phyloP scores from a whole-genome alignment of 2,329 filamentous ascomycete genomes.

The Xylariaceae sp. region DNA sequence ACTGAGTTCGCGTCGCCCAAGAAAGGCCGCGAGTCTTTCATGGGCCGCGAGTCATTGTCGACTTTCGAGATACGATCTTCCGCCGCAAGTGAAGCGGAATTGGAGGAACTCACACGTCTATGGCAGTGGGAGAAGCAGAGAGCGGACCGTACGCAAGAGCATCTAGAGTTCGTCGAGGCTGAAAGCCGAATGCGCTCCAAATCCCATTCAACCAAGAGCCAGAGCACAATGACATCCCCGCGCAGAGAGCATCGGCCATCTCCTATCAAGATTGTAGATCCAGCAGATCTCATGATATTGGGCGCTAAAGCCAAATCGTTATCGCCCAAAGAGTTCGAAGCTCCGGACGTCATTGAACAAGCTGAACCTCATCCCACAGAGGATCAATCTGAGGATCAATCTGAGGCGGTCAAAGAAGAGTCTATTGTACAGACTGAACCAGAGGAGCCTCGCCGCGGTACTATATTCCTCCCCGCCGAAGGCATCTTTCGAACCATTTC shows the following conservation, averaged over 20 bases:
- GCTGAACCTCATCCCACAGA: conserved; percentile 29
- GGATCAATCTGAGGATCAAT: not conserved
- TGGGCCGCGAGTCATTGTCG: conserved; percentile 41
- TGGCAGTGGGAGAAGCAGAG: conserved; percentile 58
- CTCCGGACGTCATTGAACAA: conserved; percentile 27
- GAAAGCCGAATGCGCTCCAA: conserved; percentile 70
- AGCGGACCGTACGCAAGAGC: conserved; percentile 65
- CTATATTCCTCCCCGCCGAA: conserved; percentile 58
- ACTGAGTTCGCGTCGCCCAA: conserved; percentile 62
- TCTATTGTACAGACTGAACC: conserved; percentile 23
- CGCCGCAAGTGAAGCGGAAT: conserved; percentile 52
- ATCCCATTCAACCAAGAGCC: conserved; percentile 46
- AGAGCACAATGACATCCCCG: conserved; percentile 27
- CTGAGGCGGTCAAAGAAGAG: conserved; percentile 18
- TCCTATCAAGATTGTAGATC: conserved; percentile 36
- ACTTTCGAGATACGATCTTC: conserved; percentile 52
- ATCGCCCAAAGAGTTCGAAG: conserved; percentile 9
- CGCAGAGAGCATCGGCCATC: conserved; percentile 34
- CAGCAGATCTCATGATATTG: conserved; percentile 41
- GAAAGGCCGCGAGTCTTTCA: conserved; percentile 34
- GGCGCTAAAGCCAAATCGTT: conserved; percentile 29
- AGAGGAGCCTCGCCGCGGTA: conserved; percentile 43
- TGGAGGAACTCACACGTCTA: conserved; percentile 51
- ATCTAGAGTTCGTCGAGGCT: conserved; percentile 71
- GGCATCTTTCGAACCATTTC: conserved; percentile 61